Base-by-base conservation (phyloP, 306 rosid genomes). In the Ormosia semicastrata region DNA sequence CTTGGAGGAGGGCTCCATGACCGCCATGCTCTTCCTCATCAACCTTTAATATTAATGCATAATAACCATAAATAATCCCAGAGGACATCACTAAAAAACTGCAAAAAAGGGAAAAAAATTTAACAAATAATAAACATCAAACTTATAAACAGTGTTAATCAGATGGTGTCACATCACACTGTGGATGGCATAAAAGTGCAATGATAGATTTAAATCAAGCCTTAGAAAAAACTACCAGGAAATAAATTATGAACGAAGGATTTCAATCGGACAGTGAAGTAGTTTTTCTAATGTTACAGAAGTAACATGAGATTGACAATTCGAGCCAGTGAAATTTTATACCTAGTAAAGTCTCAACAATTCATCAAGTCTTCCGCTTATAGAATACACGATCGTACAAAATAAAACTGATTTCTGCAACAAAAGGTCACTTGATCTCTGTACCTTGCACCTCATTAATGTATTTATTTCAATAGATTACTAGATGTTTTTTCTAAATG, bases 1-100 rank as follows among this genome's bases (percentile, higher is more conserved):
- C 99, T 85, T 93, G 99, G 52, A 96, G 99, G 71, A 96, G 99
- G 77, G 99, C 93, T 69, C 97, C 96, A 80, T 96, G 99, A 59
- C 99, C 99, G 3, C 99, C 99, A 77, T 89, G 91, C 71, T 96
- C 99, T 83, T 96, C 99, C 82, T 96, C 99, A 2, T 96, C 99
- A 78, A 96, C 86, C 92, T 92, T 93, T 71, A 96, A 88, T 82
- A 96, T 82, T 83, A 92, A 77, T 7, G 97, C 90, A 44, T 96
- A 96, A 76, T 96, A 96, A 69, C 98, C 91, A 64, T 93, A 93
- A 71, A 92, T 85, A 43, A 92, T 74, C 73, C 92, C 94, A 7
- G 97, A 62, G 39, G 99, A 96, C 71, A 93, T 6, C 70, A 34
- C 91, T 24, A 96, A 85, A 79, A 96, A 96, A 54, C 98, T 96